phyloP scores from a whole-genome alignment of 305 asterid species.

The Coffea humblotiana region DNA sequence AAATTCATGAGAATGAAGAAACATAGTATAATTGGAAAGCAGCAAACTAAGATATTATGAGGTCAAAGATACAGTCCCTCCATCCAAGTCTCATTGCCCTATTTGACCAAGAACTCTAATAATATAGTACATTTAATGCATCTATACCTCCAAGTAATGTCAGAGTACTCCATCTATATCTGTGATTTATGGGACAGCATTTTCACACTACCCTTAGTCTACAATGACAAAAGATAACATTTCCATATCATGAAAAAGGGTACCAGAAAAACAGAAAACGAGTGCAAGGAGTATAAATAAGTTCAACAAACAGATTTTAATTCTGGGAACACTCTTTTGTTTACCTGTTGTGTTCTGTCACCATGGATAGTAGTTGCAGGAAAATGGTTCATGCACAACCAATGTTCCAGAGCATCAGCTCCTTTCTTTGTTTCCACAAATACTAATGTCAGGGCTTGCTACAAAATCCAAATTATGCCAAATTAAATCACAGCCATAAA shows the following conservation, averaged over 20 bases:
- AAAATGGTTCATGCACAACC: constrained; percentile 52
- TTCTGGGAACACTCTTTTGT: neutral
- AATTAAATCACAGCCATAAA: neutral
- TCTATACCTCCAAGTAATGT: neutral
- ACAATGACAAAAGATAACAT: neutral
- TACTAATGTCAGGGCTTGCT: constrained; percentile 65
- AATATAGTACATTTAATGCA: neutral
- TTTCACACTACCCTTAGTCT: neutral
- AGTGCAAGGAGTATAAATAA: neutral
- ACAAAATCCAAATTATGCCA: constrained; percentile 12
- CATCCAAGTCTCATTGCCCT: neutral
- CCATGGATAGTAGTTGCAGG: constrained; percentile 67
- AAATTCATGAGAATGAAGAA: neutral
- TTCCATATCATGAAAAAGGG: neutral
- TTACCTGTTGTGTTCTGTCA: constrained; percentile 61
- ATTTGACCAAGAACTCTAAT: neutral
- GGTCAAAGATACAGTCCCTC: neutral
- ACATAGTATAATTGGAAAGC: neutral
- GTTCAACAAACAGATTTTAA: neutral
- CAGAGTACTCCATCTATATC: neutral
- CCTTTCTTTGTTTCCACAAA: constrained; percentile 67
- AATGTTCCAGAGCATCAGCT: constrained; percentile 59
- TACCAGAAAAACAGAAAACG: neutral
- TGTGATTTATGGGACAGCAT: neutral
- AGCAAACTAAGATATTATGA: neutral